A percentile compares a stretch with the other conserved stretches of the same genome.
phyloP scores from a whole-genome alignment of 768 basidiomycete genomes.

The Podaxis sp. region DNA sequence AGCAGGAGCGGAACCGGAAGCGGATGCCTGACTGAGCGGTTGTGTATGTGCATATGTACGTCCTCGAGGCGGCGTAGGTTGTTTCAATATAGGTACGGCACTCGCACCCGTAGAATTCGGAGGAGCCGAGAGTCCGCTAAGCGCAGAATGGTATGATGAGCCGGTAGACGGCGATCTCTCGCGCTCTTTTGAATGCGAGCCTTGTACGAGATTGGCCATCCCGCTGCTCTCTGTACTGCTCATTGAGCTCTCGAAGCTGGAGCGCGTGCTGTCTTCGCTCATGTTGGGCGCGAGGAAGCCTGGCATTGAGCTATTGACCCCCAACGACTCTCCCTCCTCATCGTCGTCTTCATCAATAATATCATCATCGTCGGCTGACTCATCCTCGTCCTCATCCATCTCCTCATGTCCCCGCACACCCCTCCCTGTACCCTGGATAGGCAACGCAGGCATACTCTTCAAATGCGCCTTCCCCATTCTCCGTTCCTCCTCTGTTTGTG shows the following conservation, averaged over 20 bases:
- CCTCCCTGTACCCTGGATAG: slow-evolving; percentile 26
- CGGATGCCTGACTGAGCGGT: background rate
- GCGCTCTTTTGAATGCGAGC: background rate
- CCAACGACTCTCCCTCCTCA: slow-evolving; percentile 22
- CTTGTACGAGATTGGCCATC: background rate
- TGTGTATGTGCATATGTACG: background rate
- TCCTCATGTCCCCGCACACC: slow-evolving; percentile 33
- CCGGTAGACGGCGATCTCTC: slow-evolving; percentile 1
- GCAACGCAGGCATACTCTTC: slow-evolving; percentile 52
- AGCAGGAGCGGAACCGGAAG: background rate
- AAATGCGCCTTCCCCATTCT: slow-evolving; percentile 40
- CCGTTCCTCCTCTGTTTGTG: background rate
- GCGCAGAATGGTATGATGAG: slow-evolving; percentile 16
- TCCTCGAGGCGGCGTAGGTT: slow-evolving; percentile 11
- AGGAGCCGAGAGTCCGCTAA: slow-evolving; percentile 1
- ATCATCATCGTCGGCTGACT: slow-evolving; percentile 33
- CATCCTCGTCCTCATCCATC: slow-evolving; percentile 34
- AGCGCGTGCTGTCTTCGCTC: slow-evolving; percentile 6
- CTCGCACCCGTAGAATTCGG: slow-evolving; percentile 5
- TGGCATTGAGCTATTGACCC: background rate
- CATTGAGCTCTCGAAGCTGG: slow-evolving; percentile 24
- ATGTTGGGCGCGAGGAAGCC: slow-evolving; percentile 3
- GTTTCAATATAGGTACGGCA: slow-evolving; percentile 9
- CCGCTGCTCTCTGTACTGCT: slow-evolving; percentile 14
- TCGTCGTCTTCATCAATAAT: slow-evolving; percentile 38